These are phyloP conservation scores for Phialophora macrospora DNA, from an alignment of 2,329 filamentous ascomycete species.

Conservation along the genomic window DNA sequence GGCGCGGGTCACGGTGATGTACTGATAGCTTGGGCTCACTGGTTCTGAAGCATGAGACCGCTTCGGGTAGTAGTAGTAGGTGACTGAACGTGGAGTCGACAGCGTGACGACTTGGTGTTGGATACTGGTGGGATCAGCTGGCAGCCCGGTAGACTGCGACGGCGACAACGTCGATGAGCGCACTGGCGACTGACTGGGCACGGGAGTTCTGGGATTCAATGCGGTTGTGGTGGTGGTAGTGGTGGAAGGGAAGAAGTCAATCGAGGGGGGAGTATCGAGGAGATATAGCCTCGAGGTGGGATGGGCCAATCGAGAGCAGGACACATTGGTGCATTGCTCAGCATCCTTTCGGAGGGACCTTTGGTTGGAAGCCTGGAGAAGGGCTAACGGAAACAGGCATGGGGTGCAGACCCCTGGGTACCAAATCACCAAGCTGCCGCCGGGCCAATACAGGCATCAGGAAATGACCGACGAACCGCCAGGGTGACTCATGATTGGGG, in stretches of 20 bases:
- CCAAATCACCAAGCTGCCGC: slow-evolving; percentile 36
- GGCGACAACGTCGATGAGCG: slow-evolving; percentile 8
- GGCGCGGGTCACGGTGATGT: slow-evolving; percentile 34
- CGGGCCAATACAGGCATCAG: slow-evolving; percentile 17
- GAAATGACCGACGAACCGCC: slow-evolving; percentile 1
- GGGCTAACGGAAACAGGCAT: slow-evolving; percentile 10
- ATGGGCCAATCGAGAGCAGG: slow-evolving; percentile 28
- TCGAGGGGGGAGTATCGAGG: slow-evolving; percentile 22
- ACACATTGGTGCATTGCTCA: slow-evolving; percentile 27
- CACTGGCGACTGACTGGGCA: neutral
- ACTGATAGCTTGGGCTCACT: slow-evolving; percentile 27
- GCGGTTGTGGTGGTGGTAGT: slow-evolving; percentile 9
- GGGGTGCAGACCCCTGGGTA: slow-evolving; percentile 3
- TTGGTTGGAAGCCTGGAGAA: slow-evolving; percentile 34
- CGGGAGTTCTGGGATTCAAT: slow-evolving; percentile 10
- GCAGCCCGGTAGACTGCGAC: slow-evolving; percentile 31
- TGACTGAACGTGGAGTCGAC: slow-evolving; percentile 37
- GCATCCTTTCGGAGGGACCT: slow-evolving; percentile 23
- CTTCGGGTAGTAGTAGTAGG: slow-evolving; percentile 37
- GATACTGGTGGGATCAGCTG: slow-evolving; percentile 6
- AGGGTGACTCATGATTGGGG: slow-evolving; percentile 29
- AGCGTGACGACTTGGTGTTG: slow-evolving; percentile 30
- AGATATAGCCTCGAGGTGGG: slow-evolving; percentile 34
- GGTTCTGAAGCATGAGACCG: slow-evolving; percentile 22
- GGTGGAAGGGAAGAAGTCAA: slow-evolving; percentile 18